Evolutionary conservation across 1,139 yeast species (phyloP).

Genomic region (Williopsis jadinii): DNA sequence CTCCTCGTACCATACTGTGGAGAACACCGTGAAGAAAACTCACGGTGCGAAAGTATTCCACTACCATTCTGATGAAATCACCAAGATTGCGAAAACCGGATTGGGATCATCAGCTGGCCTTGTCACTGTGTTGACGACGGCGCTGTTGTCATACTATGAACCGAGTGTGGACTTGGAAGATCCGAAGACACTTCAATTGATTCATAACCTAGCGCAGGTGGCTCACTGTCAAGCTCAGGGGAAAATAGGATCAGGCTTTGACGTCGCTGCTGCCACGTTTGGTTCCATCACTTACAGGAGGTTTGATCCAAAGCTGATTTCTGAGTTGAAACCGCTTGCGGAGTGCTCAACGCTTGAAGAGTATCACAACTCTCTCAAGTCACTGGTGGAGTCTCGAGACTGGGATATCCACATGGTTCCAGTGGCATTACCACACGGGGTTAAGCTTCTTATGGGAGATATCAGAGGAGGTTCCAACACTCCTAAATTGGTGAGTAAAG

Average conservation of each 20-base stretch:
- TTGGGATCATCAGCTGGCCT: conserved; percentile 94
- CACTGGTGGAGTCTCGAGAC: conserved; percentile 36
- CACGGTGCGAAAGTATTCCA: conserved; percentile 42
- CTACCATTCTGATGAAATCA: conserved; percentile 53
- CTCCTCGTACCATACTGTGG: conserved; percentile 82
- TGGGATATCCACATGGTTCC: conserved; percentile 55
- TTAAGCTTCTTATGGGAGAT: conserved; percentile 85
- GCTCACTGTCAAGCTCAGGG: conserved; percentile 94
- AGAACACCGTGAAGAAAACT: conserved; percentile 29
- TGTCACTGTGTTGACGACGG: conserved; percentile 73
- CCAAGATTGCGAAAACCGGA: conserved; percentile 85
- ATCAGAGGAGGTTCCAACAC: conserved; percentile 90
- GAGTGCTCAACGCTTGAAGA: conserved; percentile 9
- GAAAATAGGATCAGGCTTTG: conserved; percentile 95
- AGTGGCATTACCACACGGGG: conserved; percentile 59
- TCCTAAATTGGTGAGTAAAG: conserved; percentile 77
- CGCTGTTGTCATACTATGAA: conserved; percentile 46
- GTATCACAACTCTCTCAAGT: conserved; percentile 26
- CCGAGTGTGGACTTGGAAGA: conserved; percentile 27
- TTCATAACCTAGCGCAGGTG: conserved; percentile 82
- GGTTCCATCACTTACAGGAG: conserved; percentile 82
- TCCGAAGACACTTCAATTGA: conserved; percentile 23
- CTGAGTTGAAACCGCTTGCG: conserved; percentile 27
- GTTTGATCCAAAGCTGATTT: conserved; percentile 51
- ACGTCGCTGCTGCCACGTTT: conserved; percentile 90